Conservation (phyloP, 441 rosid species). For the Codiaeum variegatum region DNA sequence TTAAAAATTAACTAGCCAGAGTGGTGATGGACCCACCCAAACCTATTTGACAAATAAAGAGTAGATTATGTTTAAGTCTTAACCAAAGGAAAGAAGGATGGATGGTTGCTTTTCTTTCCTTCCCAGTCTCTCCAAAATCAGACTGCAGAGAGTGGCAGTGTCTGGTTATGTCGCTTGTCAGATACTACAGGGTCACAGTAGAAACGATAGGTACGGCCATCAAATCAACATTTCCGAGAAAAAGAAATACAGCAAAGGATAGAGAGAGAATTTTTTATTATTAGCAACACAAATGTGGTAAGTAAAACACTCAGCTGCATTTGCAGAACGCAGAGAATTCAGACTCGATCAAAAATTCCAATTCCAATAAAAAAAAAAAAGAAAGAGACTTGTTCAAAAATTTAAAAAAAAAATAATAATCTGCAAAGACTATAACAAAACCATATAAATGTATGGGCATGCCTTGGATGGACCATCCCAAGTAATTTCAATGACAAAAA, state of each 20-base stretch:
- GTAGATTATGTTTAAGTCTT: neutral
- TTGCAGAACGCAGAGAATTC: neutral
- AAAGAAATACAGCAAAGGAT: neutral
- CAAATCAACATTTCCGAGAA: conserved; percentile 31
- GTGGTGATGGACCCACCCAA: neutral
- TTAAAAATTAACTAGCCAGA: too few relatives aligned
- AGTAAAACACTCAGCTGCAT: neutral
- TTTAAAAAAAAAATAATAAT: too few relatives aligned
- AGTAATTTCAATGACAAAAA: neutral
- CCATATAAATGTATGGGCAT: too few relatives aligned
- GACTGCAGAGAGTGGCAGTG: conserved; percentile 15
- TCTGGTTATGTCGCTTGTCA: conserved; percentile 45
- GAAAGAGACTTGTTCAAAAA: neutral
- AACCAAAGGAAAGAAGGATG: neutral
- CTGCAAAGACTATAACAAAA: neutral
- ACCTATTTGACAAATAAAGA: neutral
- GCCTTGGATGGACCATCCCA: neutral
- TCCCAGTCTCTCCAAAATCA: conserved; percentile 4
- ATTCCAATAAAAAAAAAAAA: too few relatives aligned
- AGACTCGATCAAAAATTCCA: neutral
- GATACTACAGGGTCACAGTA: conserved; percentile 20
- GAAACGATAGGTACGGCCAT: conserved; percentile 34
- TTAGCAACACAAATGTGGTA: too few relatives aligned
- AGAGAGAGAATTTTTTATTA: neutral
- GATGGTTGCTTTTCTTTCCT: neutral